Percentiles rank a stretch among this genome's conserved stretches.
Evolutionary conservation across 108 stramenopile genomes (phyloP).

Genomic region (Schizochytrium sp.): DNA sequence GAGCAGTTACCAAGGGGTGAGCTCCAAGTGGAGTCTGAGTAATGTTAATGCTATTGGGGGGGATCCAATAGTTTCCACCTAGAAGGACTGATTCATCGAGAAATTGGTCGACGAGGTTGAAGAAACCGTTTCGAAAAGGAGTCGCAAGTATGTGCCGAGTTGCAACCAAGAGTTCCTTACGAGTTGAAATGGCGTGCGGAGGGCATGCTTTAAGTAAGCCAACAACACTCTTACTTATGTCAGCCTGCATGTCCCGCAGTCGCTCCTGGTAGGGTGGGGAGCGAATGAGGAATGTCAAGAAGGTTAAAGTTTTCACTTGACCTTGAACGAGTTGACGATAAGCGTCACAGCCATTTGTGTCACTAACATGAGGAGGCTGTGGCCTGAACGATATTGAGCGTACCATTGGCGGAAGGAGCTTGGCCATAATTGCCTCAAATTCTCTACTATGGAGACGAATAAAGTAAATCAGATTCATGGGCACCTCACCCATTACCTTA

Average conservation of each 20-base stretch:
- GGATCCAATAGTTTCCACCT: conserved; percentile 69
- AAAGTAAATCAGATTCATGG: conserved; percentile 89
- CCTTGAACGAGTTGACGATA: conserved; percentile 80
- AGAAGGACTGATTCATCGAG: conserved; percentile 86
- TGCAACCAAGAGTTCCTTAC: conserved; percentile 88
- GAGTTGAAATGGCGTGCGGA: conserved; percentile 80
- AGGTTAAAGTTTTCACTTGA: conserved; percentile 90
- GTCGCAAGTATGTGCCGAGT: conserved; percentile 91
- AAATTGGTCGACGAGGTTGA: conserved; percentile 85
- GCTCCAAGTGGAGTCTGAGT: not conserved
- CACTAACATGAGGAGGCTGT: conserved; percentile 59
- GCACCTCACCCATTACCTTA: conserved; percentile 89
- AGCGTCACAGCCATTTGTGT: not conserved
- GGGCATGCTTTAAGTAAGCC: conserved; percentile 86
- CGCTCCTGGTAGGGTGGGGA: conserved; percentile 73
- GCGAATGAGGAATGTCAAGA: conserved; percentile 88
- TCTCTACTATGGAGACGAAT: conserved; percentile 90
- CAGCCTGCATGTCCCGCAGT: conserved; percentile 85
- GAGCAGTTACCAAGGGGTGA: not conserved
- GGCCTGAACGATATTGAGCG: conserved; percentile 83
- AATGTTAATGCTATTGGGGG: not conserved
- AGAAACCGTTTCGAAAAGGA: conserved; percentile 89
- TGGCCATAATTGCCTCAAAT: conserved; percentile 83
- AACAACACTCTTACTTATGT: conserved; percentile 82
- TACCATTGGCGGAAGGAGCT: conserved; percentile 89